Evolutionary conservation across 352 stramenopile genomes (phyloP), one percentile per base, ranked within the genome.

Genomic region (Phytopythium kandeliae): DNA sequence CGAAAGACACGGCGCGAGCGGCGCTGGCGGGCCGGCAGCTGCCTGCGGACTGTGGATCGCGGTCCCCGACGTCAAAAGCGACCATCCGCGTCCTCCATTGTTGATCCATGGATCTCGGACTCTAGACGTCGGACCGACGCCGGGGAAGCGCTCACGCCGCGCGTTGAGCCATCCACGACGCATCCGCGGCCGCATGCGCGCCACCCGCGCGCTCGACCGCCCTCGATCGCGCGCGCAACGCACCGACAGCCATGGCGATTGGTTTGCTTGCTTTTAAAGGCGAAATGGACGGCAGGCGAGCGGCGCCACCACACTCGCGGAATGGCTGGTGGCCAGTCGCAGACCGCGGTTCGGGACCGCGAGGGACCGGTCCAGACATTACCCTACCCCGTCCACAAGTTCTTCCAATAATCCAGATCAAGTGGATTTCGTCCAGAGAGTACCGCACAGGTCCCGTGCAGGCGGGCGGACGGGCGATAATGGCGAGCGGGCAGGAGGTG

Each of bases 191-290:
- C n/a, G n/a, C n/a, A n/a, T 28, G 13, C 3, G 41, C 6, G 36
- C 24, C 48, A 25, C 53, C 10, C 44, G 10, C 43, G 10, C 26
- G 24, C 30, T 13, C 9, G 28, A 9, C 4, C 9, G 28, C 28
- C 6, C 17, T 12, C 31, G 16, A 42, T 11, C 31, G 46, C 30
- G 16, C 22, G 31, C 10, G 40, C 34, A 44, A 89, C 78, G 73
- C 67, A 89, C 78, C 78, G 71, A 89, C 76, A 86, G 78, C 78
- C 78, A 92, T 92, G 77, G 71, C 89, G 80, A n/a, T 83, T 85
- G 71, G 76, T 87, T 76, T 55, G 71, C 74, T 86, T 86, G 69
- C 67, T 49, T 47, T 49, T 87, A 89, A 92, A 90, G 81, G 78
- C 78, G 81, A 90, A 92, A 89, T 92, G 78, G 80, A 71, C 34